A percentile compares a stretch with the other conserved stretches of the same genome.
These are phyloP conservation scores for Stagonosporopsis vannaccii DNA, from an alignment of 2,329 filamentous ascomycete genomes.

Conservation along the genomic window DNA sequence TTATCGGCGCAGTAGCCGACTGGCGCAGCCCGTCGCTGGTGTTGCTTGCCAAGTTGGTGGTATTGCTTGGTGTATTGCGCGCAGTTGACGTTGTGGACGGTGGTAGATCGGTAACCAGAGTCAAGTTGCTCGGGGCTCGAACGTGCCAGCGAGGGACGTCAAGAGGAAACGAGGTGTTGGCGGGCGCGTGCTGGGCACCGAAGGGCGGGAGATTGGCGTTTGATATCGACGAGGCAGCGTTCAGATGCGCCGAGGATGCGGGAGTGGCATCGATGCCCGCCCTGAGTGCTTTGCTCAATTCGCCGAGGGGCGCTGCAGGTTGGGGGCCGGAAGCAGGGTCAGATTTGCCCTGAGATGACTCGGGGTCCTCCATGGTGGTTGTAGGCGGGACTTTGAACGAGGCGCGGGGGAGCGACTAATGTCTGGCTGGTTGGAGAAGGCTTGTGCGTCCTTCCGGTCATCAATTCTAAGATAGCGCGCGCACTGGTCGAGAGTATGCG, in stretches of 20 bases:
- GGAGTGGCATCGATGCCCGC: slow-evolving; percentile 5
- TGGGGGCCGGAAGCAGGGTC: slow-evolving; percentile 22
- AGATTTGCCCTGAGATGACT: slow-evolving; percentile 25
- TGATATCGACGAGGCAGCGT: slow-evolving; percentile 1
- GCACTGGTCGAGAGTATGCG: slow-evolving; percentile 8
- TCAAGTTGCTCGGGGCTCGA: slow-evolving; percentile 34
- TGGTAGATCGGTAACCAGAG: slow-evolving; percentile 42
- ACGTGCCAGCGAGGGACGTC: slow-evolving; percentile 32
- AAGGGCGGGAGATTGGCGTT: slow-evolving; percentile 14
- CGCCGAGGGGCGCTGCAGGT: slow-evolving; percentile 23
- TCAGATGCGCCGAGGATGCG: slow-evolving; percentile 10
- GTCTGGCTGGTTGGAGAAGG: slow-evolving; percentile 27
- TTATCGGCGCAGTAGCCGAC: slow-evolving; percentile 49
- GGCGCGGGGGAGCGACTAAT: slow-evolving; percentile 36
- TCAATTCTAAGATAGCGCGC: slow-evolving; percentile 16
- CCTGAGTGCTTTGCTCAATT: slow-evolving; percentile 14
- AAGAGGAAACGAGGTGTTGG: slow-evolving; percentile 36
- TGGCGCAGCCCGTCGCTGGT: slow-evolving; percentile 38
- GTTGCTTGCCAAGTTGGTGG: slow-evolving; percentile 44
- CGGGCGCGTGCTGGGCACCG: slow-evolving; percentile 17
- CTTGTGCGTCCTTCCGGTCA: slow-evolving; percentile 15
- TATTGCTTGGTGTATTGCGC: slow-evolving; percentile 28
- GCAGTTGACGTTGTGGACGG: slow-evolving; percentile 34
- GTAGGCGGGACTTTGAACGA: slow-evolving; percentile 23
- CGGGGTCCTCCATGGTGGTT: slow-evolving; percentile 44